Evolutionary conservation across 257 asterid genomes (phyloP), one percentile per base, ranked within the genome.

Genomic region (Rhazya stricta): DNA sequence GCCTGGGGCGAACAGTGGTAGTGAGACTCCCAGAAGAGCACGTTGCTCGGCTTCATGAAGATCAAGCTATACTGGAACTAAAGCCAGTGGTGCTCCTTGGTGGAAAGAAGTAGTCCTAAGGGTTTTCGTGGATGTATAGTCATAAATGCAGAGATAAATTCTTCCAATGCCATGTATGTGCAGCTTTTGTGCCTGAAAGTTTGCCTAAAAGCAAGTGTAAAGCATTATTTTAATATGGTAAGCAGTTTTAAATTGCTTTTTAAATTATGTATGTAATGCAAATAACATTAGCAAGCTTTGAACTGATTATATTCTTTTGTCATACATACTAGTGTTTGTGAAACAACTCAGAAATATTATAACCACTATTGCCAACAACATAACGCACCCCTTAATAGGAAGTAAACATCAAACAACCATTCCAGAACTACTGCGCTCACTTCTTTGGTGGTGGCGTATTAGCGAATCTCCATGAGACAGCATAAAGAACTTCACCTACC

Each of bases 361-460:
- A 51, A 48, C 23, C 27, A 51, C 7, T 51, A 51, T 48, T 19
- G 21, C 25, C 25, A 51, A 51, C n/a, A 51, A 51, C 10, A 21
- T 0, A 6, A 21, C 4, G 58, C 0, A 18, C 25, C 21, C 21
- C n/a, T 6, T 1, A 27, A 10, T 3, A 2, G 25, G 9, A 51
- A 19, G 21, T 51, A 19, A 1, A 51, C 58, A 21, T 5, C 7
- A 7, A 18, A 51, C 15, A 51, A 51, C 58, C 21, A 0, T 3
- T 12, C 15, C 21, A 48, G 21, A 48, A 48, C 15, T 21, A 51
- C 25, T 51, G 9, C 21, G 25, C 58, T 72, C 67, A 66, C 42
- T 81, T 67, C 76, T 75, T 83, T 71, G 83, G 88, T 23, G 46
- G 84, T 15, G 94, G 91, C 2, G 94, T 89, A 76, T 81, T 67